Conservation (phyloP, 2,329 filamentous ascomycete genomes). For the Plectosphaerella plurivora region DNA sequence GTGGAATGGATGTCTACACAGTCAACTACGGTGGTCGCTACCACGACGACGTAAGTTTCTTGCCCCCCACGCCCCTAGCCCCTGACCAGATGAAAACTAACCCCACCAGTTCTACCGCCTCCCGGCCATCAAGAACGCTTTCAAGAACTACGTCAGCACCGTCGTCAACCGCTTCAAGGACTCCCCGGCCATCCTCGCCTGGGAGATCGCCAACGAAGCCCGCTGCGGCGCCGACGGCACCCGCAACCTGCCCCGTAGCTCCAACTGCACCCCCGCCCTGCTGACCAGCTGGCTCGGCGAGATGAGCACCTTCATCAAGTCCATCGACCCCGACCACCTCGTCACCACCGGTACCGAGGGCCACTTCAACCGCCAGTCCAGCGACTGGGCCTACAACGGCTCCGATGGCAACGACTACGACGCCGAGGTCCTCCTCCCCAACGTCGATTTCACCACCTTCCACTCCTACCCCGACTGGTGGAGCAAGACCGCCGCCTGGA, state of each 20-base stretch:
- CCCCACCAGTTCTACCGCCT: constrained; percentile 39
- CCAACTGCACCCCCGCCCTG: constrained; percentile 32
- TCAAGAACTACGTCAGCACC: constrained; percentile 53
- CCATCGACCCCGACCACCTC: constrained; percentile 44
- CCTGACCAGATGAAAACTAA: neutral
- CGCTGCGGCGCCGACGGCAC: constrained; percentile 40
- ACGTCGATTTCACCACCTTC: constrained; percentile 51
- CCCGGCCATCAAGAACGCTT: constrained; percentile 45
- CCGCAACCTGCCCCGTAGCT: constrained; percentile 39
- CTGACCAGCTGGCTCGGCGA: constrained; percentile 46
- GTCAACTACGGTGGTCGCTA: constrained; percentile 42
- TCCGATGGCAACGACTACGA: constrained; percentile 50
- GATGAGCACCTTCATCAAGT: constrained; percentile 51
- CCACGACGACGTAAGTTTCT: constrained; percentile 37
- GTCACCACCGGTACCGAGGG: constrained; percentile 57
- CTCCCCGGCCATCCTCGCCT: constrained; percentile 58
- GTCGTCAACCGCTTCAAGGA: constrained; percentile 56
- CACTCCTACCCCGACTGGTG: constrained; percentile 54
- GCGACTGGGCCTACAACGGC: constrained; percentile 41
- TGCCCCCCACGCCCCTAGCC: neutral
- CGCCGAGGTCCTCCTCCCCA: constrained; percentile 38
- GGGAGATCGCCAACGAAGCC: constrained; percentile 64
- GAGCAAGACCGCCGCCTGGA: constrained; percentile 47
- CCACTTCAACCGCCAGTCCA: constrained; percentile 41
- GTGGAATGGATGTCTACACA: constrained; percentile 51